Evolutionary conservation across 2,329 filamentous ascomycete genomes (phyloP), one percentile per base, ranked within the genome.

Genomic region (Boeremia lycopersici): DNA sequence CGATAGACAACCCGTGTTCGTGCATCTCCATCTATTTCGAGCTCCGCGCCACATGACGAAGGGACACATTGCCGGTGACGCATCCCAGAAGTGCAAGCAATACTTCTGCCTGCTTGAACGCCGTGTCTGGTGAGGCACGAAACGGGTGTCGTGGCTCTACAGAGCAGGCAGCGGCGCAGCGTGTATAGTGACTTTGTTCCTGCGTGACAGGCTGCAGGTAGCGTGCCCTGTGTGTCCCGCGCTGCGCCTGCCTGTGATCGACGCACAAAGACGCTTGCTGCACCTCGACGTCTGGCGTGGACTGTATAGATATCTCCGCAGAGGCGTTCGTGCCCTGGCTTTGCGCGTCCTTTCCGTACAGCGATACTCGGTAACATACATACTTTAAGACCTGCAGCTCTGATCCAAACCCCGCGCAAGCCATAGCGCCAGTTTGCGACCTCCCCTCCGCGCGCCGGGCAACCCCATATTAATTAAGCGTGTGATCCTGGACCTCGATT

Each of bases 381-480:
- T 55, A 54, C 33, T 43, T 50, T 39, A 28, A 39, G 41, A 25
- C 48, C 40, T 51, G 33, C 17, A 29, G 34, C 35, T 51, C 28
- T 23, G 13, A 9, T 31, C 40, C 40, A 48, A 48, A 57, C 61
- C 56, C 53, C 56, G 61, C 60, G 51, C 56, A 59, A 39, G 40
- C 46, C 49, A 61, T 62, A 65, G 61, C 63, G 59, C 26, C 59
- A 47, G 44, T 31, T 44, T 56, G 49, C 58, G 47, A 38, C 48
- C 43, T 56, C 61, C 61, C 59, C 59, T 61, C 64, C 55, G 61
- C 65, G 61, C 60, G 59, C 62, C 62, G 52, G 59, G 52, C 57
- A 50, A 61, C 61, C 65, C 67, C 59, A 70, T 68, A 70, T 69
- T 69, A 70, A 71, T 69, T 68, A 56, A 59, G 56, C 60, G 52